These are phyloP conservation scores for Xylaria sp. DNA, from an alignment of 2,329 filamentous ascomycete genomes.

Conservation along the genomic window DNA sequence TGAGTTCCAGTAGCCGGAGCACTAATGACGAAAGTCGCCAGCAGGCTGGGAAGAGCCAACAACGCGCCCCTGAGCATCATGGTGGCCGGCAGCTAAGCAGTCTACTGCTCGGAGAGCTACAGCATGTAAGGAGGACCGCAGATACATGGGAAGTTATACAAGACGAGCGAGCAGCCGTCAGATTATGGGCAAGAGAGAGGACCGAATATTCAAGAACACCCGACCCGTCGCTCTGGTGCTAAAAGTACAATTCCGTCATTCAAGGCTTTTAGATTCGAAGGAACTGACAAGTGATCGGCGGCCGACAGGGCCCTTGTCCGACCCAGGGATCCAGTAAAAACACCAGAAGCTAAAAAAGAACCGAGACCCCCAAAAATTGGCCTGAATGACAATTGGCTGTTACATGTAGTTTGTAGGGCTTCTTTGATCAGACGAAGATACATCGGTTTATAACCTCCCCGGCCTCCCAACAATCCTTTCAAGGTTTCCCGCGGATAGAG, in stretches of 20 bases:
- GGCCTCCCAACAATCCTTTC: neutral
- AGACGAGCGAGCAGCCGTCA: neutral
- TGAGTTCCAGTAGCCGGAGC: slow-evolving; percentile 31
- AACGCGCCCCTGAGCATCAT: slow-evolving; percentile 28
- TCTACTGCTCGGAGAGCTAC: slow-evolving; percentile 21
- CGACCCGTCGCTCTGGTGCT: neutral
- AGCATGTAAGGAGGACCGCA: neutral
- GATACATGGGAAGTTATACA: slow-evolving; percentile 8
- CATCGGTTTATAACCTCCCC: neutral
- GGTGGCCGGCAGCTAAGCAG: slow-evolving; percentile 10
- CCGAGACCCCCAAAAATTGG: too few species aligned
- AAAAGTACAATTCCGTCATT: neutral
- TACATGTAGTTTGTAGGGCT: too few species aligned
- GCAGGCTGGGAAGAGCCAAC: slow-evolving; percentile 30
- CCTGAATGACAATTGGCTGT: too few species aligned
- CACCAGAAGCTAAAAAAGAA: neutral
- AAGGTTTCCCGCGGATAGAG: neutral
- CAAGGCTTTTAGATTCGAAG: neutral
- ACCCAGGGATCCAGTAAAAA: neutral
- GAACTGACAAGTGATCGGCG: neutral
- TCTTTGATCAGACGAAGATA: neutral
- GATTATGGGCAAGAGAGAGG: neutral
- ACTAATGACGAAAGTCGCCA: slow-evolving; percentile 32
- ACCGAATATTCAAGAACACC: neutral
- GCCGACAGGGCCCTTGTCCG: too few species aligned